A percentile compares a stretch with the other conserved stretches of the same genome.
Evolutionary conservation across 257 asterid genomes (phyloP).

Genomic region (Cinchona pubescens): DNA sequence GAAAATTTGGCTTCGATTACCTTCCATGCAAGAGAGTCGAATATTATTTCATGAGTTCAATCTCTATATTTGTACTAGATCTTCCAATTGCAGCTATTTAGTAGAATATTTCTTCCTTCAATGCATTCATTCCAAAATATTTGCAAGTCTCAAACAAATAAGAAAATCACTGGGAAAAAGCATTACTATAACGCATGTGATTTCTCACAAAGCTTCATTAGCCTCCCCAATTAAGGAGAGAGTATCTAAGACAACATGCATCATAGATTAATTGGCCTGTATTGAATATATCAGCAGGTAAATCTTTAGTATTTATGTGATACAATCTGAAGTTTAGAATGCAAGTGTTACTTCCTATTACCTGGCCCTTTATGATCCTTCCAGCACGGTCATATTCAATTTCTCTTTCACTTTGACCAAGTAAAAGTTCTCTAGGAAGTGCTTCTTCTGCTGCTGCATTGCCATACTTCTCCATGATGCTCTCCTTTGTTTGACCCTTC

Average conservation of each 20-base stretch:
- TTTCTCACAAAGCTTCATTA: too few relatives aligned
- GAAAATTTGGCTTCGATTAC: not conserved
- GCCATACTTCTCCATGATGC: conserved; percentile 86
- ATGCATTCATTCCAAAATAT: not conserved
- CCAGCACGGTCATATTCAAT: conserved; percentile 96
- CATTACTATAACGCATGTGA: too few relatives aligned
- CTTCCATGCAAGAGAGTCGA: not conserved
- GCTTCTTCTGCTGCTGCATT: conserved; percentile 85
- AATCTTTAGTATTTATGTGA: not conserved
- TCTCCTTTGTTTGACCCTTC: conserved; percentile 77
- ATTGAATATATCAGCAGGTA: not conserved
- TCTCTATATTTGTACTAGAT: not conserved
- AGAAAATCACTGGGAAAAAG: not conserved
- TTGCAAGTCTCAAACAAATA: not conserved
- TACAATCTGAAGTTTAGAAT: too few relatives aligned
- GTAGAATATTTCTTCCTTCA: not conserved
- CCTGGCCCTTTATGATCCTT: conserved; percentile 96
- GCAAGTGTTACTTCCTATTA: conserved; percentile 20
- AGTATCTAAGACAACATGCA: not conserved
- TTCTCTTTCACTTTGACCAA: conserved; percentile 88
- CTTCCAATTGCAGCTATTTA: not conserved
- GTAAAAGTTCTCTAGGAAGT: conserved; percentile 79
- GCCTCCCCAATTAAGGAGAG: not conserved
- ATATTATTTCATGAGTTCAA: not conserved
- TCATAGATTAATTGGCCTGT: not conserved